Evolutionary conservation across 805 yeast species (phyloP).

Genomic region (Maudiozyma bulderi): DNA sequence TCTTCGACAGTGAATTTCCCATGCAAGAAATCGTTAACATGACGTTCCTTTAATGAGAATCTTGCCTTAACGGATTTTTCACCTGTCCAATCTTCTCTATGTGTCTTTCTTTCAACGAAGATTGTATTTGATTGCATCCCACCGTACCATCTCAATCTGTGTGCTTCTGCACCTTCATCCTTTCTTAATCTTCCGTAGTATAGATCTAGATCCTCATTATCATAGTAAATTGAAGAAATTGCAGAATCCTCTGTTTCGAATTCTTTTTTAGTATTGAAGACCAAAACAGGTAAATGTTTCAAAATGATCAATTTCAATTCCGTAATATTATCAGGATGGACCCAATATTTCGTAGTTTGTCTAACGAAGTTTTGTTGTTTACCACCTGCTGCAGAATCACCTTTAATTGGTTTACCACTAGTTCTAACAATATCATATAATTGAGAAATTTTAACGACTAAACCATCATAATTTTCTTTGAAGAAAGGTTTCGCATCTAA

Average conservation of each 20-base stretch:
- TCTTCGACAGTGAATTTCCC: slow-evolving; percentile 84
- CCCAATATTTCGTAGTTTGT: slow-evolving; percentile 99
- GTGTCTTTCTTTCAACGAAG: slow-evolving; percentile 95
- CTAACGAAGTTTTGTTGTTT: slow-evolving; percentile 95
- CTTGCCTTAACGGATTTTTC: slow-evolving; percentile 98
- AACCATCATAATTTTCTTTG: slow-evolving; percentile 84
- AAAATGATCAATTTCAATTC: slow-evolving; percentile 86
- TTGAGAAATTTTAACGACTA: slow-evolving; percentile 82
- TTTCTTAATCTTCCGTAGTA: slow-evolving; percentile 91
- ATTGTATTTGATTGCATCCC: slow-evolving; percentile 90
- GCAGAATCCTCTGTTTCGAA: slow-evolving; percentile 92
- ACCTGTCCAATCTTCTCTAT: slow-evolving; percentile 99
- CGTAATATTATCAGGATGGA: slow-evolving; percentile 95
- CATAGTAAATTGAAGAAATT: slow-evolving; percentile 93
- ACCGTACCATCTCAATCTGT: slow-evolving; percentile 97
- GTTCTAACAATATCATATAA: slow-evolving; percentile 90
- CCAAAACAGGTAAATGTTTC: slow-evolving; percentile 93
- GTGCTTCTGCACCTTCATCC: slow-evolving; percentile 98
- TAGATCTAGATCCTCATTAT: slow-evolving; percentile 77
- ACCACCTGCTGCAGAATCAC: slow-evolving; percentile 98
- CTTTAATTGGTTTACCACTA: slow-evolving; percentile 88
- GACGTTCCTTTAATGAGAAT: slow-evolving; percentile 83
- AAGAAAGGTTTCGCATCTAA: slow-evolving; percentile 90
- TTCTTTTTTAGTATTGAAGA: slow-evolving; percentile 91
- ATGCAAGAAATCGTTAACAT: slow-evolving; percentile 71